Conservation (phyloP, 352 stramenopile species). For the Phytophthora ramorum region DNA sequence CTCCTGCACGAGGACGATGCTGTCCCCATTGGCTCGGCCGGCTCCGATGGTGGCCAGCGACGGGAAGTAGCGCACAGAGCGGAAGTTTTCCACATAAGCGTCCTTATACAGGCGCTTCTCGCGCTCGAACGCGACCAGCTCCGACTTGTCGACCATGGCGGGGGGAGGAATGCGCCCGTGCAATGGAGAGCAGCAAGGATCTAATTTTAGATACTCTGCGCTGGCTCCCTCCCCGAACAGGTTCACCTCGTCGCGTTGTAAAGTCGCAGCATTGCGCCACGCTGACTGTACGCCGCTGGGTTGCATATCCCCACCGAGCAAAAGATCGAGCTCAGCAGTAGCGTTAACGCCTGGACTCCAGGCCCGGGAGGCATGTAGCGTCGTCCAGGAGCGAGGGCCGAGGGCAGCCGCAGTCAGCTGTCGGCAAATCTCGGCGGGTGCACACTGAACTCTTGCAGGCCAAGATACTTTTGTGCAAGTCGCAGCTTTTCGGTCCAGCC, state of each 20-base stretch:
- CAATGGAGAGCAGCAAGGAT: background rate
- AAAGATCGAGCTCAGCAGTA: background rate
- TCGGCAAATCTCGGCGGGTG: background rate
- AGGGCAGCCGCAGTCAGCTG: background rate
- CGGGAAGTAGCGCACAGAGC: conserved; percentile 78
- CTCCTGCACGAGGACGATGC: conserved; percentile 77
- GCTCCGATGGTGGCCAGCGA: conserved; percentile 61
- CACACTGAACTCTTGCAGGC: conserved; percentile 25
- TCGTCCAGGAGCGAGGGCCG: too few species aligned
- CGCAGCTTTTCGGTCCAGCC: conserved; percentile 17
- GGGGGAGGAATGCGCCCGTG: background rate
- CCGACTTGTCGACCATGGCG: conserved; percentile 52
- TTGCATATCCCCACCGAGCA: too few species aligned
- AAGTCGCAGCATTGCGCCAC: conserved; percentile 1
- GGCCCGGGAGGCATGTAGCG: too few species aligned
- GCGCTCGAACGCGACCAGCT: conserved; percentile 67
- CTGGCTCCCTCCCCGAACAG: background rate
- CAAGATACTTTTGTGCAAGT: conserved; percentile 38
- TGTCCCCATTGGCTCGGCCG: conserved; percentile 53
- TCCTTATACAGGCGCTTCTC: conserved; percentile 85
- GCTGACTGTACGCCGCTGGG: background rate
- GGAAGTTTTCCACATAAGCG: conserved; percentile 75
- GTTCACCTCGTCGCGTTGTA: background rate
- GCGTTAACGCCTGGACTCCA: too few species aligned
- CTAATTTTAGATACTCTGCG: conserved; percentile 1